These are phyloP conservation scores for Xylariales sp. DNA, from an alignment of 2,329 filamentous ascomycete genomes.

Conservation along the genomic window DNA sequence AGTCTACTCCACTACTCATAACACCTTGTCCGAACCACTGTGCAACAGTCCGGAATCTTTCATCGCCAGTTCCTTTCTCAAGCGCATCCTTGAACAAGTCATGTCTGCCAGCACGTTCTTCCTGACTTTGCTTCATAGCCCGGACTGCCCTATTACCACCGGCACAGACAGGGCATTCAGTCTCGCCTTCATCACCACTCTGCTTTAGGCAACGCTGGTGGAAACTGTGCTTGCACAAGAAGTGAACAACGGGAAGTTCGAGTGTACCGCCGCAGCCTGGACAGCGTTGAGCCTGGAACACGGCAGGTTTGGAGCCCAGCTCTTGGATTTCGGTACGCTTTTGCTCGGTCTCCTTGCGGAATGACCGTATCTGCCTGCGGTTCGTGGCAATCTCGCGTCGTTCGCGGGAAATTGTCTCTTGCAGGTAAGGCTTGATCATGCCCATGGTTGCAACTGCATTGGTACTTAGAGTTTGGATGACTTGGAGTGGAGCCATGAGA, in stretches of 20 bases:
- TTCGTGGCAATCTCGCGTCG: slow-evolving; percentile 79
- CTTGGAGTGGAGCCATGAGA: slow-evolving; percentile 92
- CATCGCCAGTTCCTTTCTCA: slow-evolving; percentile 38
- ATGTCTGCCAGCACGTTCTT: slow-evolving; percentile 81
- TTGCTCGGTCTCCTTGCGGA: slow-evolving; percentile 75
- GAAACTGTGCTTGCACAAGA: slow-evolving; percentile 95
- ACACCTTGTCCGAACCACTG: slow-evolving; percentile 93
- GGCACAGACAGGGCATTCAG: slow-evolving; percentile 84
- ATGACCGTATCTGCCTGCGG: slow-evolving; percentile 74
- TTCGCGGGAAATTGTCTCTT: slow-evolving; percentile 84
- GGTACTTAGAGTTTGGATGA: slow-evolving; percentile 82
- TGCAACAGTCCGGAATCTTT: slow-evolving; percentile 79
- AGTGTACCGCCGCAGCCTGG: slow-evolving; percentile 73
- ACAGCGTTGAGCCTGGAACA: slow-evolving; percentile 89
- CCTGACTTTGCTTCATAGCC: slow-evolving; percentile 80
- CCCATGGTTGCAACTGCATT: slow-evolving; percentile 85
- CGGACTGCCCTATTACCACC: slow-evolving; percentile 82
- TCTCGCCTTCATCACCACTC: slow-evolving; percentile 45
- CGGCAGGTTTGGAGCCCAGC: slow-evolving; percentile 72
- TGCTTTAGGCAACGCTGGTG: slow-evolving; percentile 83
- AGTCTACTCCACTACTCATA: slow-evolving; percentile 49
- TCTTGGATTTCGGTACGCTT: slow-evolving; percentile 77
- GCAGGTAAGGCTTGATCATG: slow-evolving; percentile 90
- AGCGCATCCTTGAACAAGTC: slow-evolving; percentile 84
- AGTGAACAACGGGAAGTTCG: slow-evolving; percentile 89